phyloP scores from a whole-genome alignment of 177 flowering plant genomes.

The Tripterygium wilfordii region DNA sequence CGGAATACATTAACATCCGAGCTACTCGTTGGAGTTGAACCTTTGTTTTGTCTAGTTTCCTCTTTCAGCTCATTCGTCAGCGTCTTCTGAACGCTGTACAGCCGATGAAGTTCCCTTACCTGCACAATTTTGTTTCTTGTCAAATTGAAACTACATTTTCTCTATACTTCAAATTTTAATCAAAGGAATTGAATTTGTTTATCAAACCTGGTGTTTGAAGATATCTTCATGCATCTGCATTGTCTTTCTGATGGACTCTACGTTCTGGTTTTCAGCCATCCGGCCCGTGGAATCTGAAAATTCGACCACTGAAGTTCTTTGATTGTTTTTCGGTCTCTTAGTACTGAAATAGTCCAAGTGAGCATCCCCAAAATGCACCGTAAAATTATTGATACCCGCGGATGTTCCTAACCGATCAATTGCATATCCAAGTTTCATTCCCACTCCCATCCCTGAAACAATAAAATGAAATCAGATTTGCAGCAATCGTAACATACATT shows the following conservation, averaged over 20 bases:
- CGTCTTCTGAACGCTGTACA: slow-evolving; percentile 52
- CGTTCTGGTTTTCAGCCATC: slow-evolving; percentile 24
- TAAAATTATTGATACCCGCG: slow-evolving; percentile 7
- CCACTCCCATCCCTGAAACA: slow-evolving; percentile 65
- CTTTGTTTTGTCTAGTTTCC: slow-evolving; percentile 16
- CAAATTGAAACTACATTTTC: background rate
- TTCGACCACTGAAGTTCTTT: slow-evolving; percentile 5
- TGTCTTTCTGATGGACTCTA: slow-evolving; percentile 42
- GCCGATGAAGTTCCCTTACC: slow-evolving; percentile 60
- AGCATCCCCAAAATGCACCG: slow-evolving; percentile 19
- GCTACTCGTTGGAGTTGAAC: slow-evolving; percentile 12
- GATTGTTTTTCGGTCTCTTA: slow-evolving; percentile 8
- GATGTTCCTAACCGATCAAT: slow-evolving; percentile 23
- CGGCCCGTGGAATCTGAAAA: slow-evolving; percentile 39
- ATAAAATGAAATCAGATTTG: background rate
- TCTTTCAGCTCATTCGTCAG: slow-evolving; percentile 41
- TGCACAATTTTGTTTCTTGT: slow-evolving; percentile 21
- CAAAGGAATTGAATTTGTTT: background rate
- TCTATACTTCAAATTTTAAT: background rate
- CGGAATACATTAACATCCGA: slow-evolving; percentile 13
- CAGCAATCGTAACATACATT: background rate
- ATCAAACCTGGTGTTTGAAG: slow-evolving; percentile 74
- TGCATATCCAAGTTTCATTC: slow-evolving; percentile 39
- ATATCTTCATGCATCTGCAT: slow-evolving; percentile 60
- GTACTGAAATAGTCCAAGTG: slow-evolving; percentile 14